A percentile compares a stretch with the other conserved stretches of the same genome.
Evolutionary conservation across 2,329 filamentous ascomycete genomes (phyloP).

Genomic region (Monilinia aucupariae): DNA sequence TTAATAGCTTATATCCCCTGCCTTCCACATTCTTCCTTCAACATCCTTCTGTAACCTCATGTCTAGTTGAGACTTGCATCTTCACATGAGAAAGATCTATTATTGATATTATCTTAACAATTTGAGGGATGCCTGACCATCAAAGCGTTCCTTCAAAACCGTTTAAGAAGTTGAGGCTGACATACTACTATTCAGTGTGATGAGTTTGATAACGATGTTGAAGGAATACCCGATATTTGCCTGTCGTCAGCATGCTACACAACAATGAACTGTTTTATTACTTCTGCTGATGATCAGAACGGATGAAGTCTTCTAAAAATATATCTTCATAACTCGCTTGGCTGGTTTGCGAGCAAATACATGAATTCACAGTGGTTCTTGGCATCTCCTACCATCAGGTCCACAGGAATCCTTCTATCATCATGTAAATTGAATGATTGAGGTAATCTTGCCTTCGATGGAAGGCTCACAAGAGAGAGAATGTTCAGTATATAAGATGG

Average conservation of each 20-base stretch:
- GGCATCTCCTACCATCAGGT: background rate
- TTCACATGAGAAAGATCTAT: background rate
- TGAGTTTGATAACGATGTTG: conserved; percentile 6
- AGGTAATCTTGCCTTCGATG: background rate
- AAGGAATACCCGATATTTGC: conserved; percentile 7
- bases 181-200: background rate
- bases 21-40: conserved; percentile 6
- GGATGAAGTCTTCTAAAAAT: conserved; percentile 1
- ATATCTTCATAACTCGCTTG: background rate
- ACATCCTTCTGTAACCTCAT: conserved; percentile 16
- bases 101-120: background rate
- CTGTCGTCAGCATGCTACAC: background rate
- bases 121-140: background rate
- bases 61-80: background rate
- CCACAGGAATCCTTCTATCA: conserved; percentile 10
- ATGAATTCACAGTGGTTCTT: background rate
- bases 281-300: background rate
- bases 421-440: background rate
- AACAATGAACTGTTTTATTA: background rate
- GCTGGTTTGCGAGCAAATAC: background rate
- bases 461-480: background rate
- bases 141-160: background rate
- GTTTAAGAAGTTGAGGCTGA: conserved; percentile 10
- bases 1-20: background rate
- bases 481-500: conserved; percentile 9